Percentiles rank a stretch among this genome's conserved stretches.
phyloP scores from a whole-genome alignment of 176 grass and related monocot genomes.

The Triticum timopheevii region DNA sequence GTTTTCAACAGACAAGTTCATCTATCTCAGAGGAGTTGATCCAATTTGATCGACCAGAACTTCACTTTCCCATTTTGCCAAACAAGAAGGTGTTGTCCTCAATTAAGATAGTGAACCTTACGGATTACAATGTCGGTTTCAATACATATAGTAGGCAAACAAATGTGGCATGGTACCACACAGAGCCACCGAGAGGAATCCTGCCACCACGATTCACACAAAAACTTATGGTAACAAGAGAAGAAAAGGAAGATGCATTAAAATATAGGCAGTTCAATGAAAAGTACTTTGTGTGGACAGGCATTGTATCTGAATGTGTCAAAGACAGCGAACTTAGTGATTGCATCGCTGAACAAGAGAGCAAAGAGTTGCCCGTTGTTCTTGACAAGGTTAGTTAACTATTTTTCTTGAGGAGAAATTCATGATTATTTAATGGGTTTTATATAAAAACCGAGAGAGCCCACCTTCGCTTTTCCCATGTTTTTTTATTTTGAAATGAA shows the following conservation, averaged over 20 bases:
- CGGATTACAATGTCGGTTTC: neutral
- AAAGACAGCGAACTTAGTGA: neutral
- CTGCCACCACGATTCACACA: neutral
- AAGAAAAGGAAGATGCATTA: neutral
- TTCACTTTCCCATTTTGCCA: neutral
- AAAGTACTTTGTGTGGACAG: neutral
- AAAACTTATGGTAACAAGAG: neutral
- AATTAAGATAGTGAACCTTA: neutral
- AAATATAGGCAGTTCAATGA: neutral
- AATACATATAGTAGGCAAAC: neutral
- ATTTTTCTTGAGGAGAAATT: too few species aligned
- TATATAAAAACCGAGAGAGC: too few species aligned
- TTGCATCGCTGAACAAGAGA: neutral
- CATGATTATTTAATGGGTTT: too few species aligned
- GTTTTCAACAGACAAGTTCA: neutral
- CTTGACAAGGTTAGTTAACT: neutral
- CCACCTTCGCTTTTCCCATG: too few species aligned
- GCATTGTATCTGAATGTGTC: neutral
- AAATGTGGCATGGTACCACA: neutral
- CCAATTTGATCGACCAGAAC: neutral
- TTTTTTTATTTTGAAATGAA: too few species aligned
- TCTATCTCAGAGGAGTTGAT: neutral
- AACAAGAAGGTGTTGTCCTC: neutral
- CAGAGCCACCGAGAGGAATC: neutral
- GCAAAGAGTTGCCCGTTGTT: neutral